These are phyloP conservation scores for Trametes meyenii DNA, from an alignment of 768 basidiomycete genomes.

Conservation along the genomic window DNA sequence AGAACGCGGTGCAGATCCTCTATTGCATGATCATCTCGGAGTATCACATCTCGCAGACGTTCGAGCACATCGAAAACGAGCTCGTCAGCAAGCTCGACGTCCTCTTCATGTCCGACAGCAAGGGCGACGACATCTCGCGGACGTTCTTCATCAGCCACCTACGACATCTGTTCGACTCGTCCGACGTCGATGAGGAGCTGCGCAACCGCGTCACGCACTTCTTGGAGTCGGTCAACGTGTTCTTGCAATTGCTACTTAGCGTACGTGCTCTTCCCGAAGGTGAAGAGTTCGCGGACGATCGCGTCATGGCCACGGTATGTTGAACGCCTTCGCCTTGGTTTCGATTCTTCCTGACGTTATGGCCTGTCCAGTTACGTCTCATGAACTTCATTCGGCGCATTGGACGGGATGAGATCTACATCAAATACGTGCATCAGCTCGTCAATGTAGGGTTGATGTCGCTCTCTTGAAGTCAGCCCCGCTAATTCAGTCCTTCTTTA, in stretches of 20 bases:
- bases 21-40: slow-evolving; percentile 96
- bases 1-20: slow-evolving; percentile 88
- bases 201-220: slow-evolving; percentile 79
- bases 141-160: slow-evolving; percentile 93
- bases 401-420: slow-evolving; percentile 90
- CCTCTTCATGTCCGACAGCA: slow-evolving; percentile 91
- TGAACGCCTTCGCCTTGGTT: not conserved
- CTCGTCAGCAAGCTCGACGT: slow-evolving; percentile 89
- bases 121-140: slow-evolving; percentile 87
- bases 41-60: slow-evolving; percentile 81
- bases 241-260: slow-evolving; percentile 87
- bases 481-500: slow-evolving; percentile 31
- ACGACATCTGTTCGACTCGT: slow-evolving; percentile 84
- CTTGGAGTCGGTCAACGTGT: slow-evolving; percentile 87
- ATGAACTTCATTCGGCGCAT: slow-evolving; percentile 95
- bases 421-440: slow-evolving; percentile 94
- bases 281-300: slow-evolving; percentile 93
- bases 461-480: not conserved
- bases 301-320: slow-evolving; percentile 84
- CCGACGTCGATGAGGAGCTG: slow-evolving; percentile 78
- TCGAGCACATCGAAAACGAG: slow-evolving; percentile 90
- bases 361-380: slow-evolving; percentile 62
- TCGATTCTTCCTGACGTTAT: not conserved
- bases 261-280: slow-evolving; percentile 90
- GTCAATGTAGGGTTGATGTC: slow-evolving; percentile 64